Evolutionary conservation across 2,329 filamentous ascomycete species (phyloP).

Genomic region (Metarhizium brunneum): DNA sequence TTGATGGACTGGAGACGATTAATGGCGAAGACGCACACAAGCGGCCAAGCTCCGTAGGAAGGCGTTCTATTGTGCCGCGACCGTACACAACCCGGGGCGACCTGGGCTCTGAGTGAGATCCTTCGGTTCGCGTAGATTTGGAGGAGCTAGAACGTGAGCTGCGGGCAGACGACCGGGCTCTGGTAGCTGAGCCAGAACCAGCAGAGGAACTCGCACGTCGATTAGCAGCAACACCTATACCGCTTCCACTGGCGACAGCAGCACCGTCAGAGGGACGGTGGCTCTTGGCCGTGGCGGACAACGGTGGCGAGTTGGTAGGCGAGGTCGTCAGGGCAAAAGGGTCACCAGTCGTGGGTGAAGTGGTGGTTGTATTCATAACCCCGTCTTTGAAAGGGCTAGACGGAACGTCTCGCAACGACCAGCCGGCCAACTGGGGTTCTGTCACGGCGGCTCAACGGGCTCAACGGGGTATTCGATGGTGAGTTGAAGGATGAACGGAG

Average conservation of each 20-base stretch:
- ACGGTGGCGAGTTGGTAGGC: neutral
- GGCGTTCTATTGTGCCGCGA: slow-evolving; percentile 19
- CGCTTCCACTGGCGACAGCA: slow-evolving; percentile 1
- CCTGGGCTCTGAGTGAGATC: slow-evolving; percentile 2
- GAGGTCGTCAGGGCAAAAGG: neutral
- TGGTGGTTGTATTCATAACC: slow-evolving; percentile 4
- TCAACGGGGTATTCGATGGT: slow-evolving; percentile 4
- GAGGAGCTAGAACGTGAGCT: neutral
- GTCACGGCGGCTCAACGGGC: slow-evolving; percentile 5
- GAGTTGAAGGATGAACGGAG: slow-evolving; percentile 8
- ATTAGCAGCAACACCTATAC: neutral
- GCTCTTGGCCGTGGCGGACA: neutral
- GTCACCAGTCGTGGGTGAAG: neutral
- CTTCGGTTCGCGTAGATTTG: slow-evolving; percentile 4
- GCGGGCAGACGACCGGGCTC: neutral
- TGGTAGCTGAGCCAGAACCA: neutral
- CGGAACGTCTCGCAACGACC: neutral
- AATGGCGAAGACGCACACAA: slow-evolving; percentile 23
- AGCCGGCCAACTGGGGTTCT: neutral
- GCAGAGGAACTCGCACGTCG: slow-evolving; percentile 1
- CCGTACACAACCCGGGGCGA: slow-evolving; percentile 27
- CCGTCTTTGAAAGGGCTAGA: neutral
- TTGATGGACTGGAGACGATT: slow-evolving; percentile 29
- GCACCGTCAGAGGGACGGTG: neutral
- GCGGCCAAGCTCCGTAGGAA: slow-evolving; percentile 24